Conservation (phyloP, 768 basidiomycete species). For the Pleurotus tuoliensis region DNA sequence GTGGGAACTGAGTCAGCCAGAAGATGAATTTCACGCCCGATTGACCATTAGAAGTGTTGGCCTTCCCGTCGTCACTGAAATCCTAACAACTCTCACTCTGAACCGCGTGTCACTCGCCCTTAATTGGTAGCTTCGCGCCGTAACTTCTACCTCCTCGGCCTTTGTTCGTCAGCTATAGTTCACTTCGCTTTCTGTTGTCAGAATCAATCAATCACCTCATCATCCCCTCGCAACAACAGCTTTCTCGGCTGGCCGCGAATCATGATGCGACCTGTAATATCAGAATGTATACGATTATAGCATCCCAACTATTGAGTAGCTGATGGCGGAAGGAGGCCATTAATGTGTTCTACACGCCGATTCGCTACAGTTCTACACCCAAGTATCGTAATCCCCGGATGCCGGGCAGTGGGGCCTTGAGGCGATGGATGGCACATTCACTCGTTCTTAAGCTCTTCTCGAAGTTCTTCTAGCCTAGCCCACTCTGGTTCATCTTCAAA, state of each 20-base stretch:
- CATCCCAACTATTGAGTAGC: not conserved
- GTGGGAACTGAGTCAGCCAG: slow-evolving; percentile 62
- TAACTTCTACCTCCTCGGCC: slow-evolving; percentile 4
- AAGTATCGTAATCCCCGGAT: no score
- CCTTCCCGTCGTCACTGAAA: slow-evolving; percentile 67
- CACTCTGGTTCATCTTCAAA: slow-evolving; percentile 92
- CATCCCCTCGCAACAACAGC: slow-evolving; percentile 10
- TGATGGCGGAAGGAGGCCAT: not conserved
- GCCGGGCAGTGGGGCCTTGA: no score
- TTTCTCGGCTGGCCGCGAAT: not conserved
- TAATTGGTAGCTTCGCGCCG: slow-evolving; percentile 38
- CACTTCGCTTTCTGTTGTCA: slow-evolving; percentile 1
- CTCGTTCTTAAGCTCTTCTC: slow-evolving; percentile 47
- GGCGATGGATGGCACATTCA: no score
- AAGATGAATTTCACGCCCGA: slow-evolving; percentile 54
- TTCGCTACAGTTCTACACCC: no score
- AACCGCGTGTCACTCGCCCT: slow-evolving; percentile 66
- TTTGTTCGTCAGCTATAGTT: not conserved
- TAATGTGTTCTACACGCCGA: not conserved
- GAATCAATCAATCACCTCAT: slow-evolving; percentile 4
- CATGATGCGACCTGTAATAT: slow-evolving; percentile 2
- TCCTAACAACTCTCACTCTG: slow-evolving; percentile 69
- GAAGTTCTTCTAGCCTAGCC: slow-evolving; percentile 57
- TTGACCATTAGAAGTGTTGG: slow-evolving; percentile 56
- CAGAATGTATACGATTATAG: slow-evolving; percentile 4